Percentiles rank a stretch among this genome's conserved stretches.
These are phyloP conservation scores for Plectosphaerella sp. DNA, from an alignment of 2,329 filamentous ascomycete species.

Conservation along the genomic window DNA sequence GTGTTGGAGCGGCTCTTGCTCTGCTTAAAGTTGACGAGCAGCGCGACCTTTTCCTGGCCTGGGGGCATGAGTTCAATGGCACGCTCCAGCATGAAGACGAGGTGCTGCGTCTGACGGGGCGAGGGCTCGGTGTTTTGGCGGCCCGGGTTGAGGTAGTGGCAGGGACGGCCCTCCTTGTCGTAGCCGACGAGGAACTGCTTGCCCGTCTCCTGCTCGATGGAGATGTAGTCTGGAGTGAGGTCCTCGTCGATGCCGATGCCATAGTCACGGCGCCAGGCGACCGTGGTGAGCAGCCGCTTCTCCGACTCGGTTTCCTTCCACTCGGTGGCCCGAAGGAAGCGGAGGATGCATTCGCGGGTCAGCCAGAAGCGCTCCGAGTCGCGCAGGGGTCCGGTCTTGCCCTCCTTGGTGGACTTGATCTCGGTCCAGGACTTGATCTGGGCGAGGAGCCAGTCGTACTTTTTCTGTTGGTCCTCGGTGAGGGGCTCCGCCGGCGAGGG, in stretches of 20 bases:
- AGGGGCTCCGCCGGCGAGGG: slow-evolving; percentile 55
- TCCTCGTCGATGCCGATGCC: slow-evolving; percentile 58
- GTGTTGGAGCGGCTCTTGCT: slow-evolving; percentile 71
- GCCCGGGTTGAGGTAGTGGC: slow-evolving; percentile 83
- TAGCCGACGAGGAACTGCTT: slow-evolving; percentile 90
- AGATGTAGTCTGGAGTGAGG: slow-evolving; percentile 82
- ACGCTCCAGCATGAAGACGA: slow-evolving; percentile 94
- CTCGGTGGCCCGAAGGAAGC: slow-evolving; percentile 90
- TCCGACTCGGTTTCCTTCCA: slow-evolving; percentile 75
- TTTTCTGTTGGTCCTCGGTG: slow-evolving; percentile 71
- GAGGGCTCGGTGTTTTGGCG: slow-evolving; percentile 88
- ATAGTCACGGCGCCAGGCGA: slow-evolving; percentile 89
- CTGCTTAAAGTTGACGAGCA: slow-evolving; percentile 89
- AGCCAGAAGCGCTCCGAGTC: slow-evolving; percentile 86
- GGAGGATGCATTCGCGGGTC: slow-evolving; percentile 84
- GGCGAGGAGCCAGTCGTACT: slow-evolving; percentile 74
- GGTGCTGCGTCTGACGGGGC: slow-evolving; percentile 83
- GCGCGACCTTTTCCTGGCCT: slow-evolving; percentile 78
- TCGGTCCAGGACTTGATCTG: slow-evolving; percentile 68
- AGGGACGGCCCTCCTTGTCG: slow-evolving; percentile 80
- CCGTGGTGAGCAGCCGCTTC: slow-evolving; percentile 73
- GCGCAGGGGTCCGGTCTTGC: slow-evolving; percentile 59
- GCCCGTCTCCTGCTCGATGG: slow-evolving; percentile 90
- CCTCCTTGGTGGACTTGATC: slow-evolving; percentile 58
- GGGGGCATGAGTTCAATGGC: slow-evolving; percentile 83